Percentiles rank a stretch among this genome's conserved stretches.
These are phyloP conservation scores for Carallia pectinifolia DNA, from an alignment of 345 rosid species.

Conservation along the genomic window DNA sequence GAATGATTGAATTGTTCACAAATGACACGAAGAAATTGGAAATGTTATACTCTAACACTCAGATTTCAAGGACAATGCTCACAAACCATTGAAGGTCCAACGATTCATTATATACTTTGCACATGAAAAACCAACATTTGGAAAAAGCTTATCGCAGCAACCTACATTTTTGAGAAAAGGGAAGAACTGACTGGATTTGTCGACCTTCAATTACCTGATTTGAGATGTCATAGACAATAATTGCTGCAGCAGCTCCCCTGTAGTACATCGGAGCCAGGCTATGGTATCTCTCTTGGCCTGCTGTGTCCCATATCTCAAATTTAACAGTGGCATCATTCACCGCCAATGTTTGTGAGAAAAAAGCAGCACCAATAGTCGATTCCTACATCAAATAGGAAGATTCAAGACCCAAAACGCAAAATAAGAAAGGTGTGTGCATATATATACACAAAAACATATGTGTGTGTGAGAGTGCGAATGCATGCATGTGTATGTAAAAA, in stretches of 20 bases:
- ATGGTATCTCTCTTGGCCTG: conserved; percentile 96
- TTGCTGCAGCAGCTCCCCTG: conserved; percentile 94
- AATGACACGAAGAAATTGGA: too few relatives aligned
- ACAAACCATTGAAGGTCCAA: too few relatives aligned
- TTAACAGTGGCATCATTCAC: conserved; percentile 91
- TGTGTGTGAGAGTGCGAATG: background rate
- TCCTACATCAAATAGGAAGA: conserved; percentile 46
- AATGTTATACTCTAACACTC: too few relatives aligned
- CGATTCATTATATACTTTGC: too few relatives aligned
- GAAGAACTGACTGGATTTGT: conserved; percentile 2
- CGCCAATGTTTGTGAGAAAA: conserved; percentile 91
- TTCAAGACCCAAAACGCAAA: conserved; percentile 14
- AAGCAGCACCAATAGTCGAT: conserved; percentile 99
- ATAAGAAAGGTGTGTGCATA: background rate
- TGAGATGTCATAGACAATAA: conserved; percentile 86
- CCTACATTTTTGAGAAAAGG: background rate
- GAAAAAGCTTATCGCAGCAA: background rate
- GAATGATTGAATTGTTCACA: too few relatives aligned
- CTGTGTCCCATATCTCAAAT: conserved; percentile 99
- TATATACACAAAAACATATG: background rate
- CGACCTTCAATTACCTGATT: conserved; percentile 54
- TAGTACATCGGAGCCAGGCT: conserved; percentile 99
- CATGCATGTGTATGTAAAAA: background rate
- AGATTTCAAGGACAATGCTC: too few relatives aligned
- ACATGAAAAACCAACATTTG: background rate